A percentile compares a stretch with the other conserved stretches of the same genome.
These are phyloP conservation scores for Sclerotinia spermophila DNA, from an alignment of 2,329 filamentous ascomycete genomes.

Conservation along the genomic window DNA sequence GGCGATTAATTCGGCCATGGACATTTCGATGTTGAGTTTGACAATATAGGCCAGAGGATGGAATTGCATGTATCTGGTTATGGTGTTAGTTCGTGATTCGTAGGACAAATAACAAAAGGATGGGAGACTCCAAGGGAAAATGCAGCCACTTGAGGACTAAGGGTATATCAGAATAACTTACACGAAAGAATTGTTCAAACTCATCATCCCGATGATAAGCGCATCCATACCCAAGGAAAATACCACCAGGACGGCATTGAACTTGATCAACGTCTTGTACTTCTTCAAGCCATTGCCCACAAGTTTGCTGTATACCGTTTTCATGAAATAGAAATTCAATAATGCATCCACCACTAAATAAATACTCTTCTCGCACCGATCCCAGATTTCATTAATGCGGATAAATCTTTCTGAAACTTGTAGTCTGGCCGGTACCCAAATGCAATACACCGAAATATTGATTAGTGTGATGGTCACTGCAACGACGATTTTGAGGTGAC, in stretches of 20 bases:
- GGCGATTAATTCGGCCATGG: conserved; percentile 43
- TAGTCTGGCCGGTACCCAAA: conserved; percentile 52
- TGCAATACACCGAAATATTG: conserved; percentile 51
- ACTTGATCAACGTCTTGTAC: conserved; percentile 40
- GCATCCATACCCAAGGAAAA: conserved; percentile 43
- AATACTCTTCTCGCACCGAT: conserved; percentile 50
- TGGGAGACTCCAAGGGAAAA: background rate
- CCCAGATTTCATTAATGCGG: conserved; percentile 49
- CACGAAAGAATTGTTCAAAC: conserved; percentile 37
- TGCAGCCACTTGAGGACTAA: background rate
- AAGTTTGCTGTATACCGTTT: conserved; percentile 40
- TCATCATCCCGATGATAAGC: conserved; percentile 41
- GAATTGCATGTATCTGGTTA: conserved; percentile 39
- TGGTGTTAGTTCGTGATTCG: background rate
- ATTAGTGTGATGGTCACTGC: conserved; percentile 43
- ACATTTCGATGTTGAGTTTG: conserved; percentile 45
- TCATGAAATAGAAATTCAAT: conserved; percentile 53
- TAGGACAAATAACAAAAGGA: background rate
- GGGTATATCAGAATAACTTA: too few species aligned
- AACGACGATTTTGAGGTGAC: conserved; percentile 42
- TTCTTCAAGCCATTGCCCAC: conserved; percentile 38
- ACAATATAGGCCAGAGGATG: conserved; percentile 44
- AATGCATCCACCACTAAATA: conserved; percentile 48
- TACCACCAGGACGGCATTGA: conserved; percentile 42
- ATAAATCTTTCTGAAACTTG: conserved; percentile 43